Conservation (phyloP, 1,284 basidiomycete species). For the Pseudozyma tsukubaensis region DNA sequence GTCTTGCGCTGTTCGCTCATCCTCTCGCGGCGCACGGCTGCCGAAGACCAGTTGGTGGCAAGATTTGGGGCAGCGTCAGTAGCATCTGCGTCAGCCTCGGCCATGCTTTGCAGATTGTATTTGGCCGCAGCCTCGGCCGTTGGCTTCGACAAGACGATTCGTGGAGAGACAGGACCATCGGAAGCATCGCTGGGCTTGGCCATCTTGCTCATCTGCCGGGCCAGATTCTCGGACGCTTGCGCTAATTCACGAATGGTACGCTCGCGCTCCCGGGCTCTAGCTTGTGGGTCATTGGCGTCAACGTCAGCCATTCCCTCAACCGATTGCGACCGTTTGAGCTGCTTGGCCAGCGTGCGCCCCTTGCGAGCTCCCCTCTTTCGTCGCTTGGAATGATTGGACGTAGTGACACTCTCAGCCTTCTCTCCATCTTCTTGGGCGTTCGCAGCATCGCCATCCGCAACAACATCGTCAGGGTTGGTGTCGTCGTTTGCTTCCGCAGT, state of each 20-base stretch:
- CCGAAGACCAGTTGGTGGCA: constrained; percentile 47
- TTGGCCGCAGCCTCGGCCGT: constrained; percentile 44
- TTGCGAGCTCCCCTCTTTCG: constrained; percentile 58
- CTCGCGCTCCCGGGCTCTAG: constrained; percentile 38
- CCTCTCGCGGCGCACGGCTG: constrained; percentile 51
- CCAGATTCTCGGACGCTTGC: constrained; percentile 51
- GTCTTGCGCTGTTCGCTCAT: constrained; percentile 50
- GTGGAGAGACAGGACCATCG: constrained; percentile 17
- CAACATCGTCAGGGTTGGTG: constrained; percentile 1
- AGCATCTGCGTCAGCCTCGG: constrained; percentile 9
- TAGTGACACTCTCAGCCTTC: constrained; percentile 32
- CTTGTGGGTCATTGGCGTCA: constrained; percentile 28
- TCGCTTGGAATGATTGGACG: constrained; percentile 51
- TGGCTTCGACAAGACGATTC: constrained; percentile 34
- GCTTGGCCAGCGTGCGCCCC: constrained; percentile 53
- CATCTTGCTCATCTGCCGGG: constrained; percentile 58
- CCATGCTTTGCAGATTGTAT: constrained; percentile 34
- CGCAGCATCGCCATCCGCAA: constrained; percentile 7
- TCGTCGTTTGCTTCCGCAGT: background rate
- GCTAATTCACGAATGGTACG: constrained; percentile 53
- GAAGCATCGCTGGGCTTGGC: constrained; percentile 41
- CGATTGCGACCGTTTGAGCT: constrained; percentile 56
- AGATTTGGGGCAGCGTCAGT: background rate
- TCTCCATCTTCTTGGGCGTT: constrained; percentile 8
- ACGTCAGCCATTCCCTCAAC: constrained; percentile 41